phyloP scores from a whole-genome alignment of 176 grass and related monocot species.

The Pharus latifolius region DNA sequence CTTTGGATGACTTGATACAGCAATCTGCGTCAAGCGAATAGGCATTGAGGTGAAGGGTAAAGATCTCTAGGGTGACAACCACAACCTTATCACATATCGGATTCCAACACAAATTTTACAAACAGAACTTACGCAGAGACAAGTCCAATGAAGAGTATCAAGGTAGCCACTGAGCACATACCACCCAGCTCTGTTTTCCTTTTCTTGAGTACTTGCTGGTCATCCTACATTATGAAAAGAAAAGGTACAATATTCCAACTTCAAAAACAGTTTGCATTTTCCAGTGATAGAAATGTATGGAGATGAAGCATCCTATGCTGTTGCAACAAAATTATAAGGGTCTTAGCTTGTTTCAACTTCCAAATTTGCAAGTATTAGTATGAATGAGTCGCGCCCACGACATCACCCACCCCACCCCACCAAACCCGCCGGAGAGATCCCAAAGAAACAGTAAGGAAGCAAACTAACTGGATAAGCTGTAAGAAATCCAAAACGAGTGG shows the following conservation, averaged over 20 bases:
- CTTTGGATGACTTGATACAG: conserved; percentile 77
- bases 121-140: conserved; percentile 55
- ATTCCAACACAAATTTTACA: neutral
- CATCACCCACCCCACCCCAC: too few species aligned
- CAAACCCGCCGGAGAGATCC: too few species aligned
- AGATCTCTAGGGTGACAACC: too few species aligned
- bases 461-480: too few species aligned
- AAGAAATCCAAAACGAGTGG: neutral
- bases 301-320: neutral
- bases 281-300: too few species aligned
- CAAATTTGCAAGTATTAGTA: too few species aligned
- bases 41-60: too few species aligned
- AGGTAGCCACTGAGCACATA: conserved; percentile 54
- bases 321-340: neutral
- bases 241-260: conserved; percentile 7
- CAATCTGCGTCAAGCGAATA: conserved; percentile 36
- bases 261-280: too few species aligned
- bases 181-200: conserved; percentile 96
- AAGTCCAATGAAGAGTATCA: conserved; percentile 73
- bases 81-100: neutral
- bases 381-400: too few species aligned
- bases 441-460: too few species aligned
- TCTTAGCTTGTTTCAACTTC: too few species aligned
- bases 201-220: conserved; percentile 61
- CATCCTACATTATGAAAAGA: conserved; percentile 44